phyloP scores from a whole-genome alignment of 2,329 filamentous ascomycete genomes.

The Colletotrichum limetticola region DNA sequence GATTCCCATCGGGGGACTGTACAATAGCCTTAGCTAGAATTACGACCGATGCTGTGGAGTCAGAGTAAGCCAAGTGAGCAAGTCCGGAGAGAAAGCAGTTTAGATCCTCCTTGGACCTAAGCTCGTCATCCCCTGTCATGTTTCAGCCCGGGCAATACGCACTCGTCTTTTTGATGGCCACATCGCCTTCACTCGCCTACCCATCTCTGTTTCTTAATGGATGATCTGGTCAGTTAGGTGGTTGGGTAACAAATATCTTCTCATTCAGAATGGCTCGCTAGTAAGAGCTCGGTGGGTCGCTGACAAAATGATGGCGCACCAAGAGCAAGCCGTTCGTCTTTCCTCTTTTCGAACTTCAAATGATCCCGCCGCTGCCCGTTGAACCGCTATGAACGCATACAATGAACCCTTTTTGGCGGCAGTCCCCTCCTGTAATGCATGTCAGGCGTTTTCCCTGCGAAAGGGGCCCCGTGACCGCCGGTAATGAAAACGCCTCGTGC shows the following conservation, averaged over 20 bases:
- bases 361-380: not conserved
- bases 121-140: conserved; percentile 6
- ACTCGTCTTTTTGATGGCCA: not conserved
- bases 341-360: not conserved
- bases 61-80: conserved; percentile 7
- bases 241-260: not conserved
- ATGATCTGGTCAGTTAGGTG: not conserved
- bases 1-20: not conserved
- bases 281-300: conserved; percentile 5
- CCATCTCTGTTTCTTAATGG: not conserved
- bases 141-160: conserved; percentile 21
- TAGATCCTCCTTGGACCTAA: not conserved
- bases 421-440: conserved; percentile 20
- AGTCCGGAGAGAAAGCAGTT: conserved; percentile 4
- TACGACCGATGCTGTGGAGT: not conserved
- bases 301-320: not conserved
- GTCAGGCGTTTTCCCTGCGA: conserved; percentile 1
- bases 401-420: conserved; percentile 1
- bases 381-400: not conserved
- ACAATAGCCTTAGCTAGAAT: not conserved
- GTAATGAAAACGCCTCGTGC: conserved; percentile 31
- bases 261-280: conserved; percentile 9
- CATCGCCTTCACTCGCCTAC: not conserved
- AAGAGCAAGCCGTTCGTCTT: not conserved
- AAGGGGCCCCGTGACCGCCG: conserved; percentile 4